Evolutionary conservation across 768 basidiomycete genomes (phyloP), one percentile per base, ranked within the genome.

Genomic region (Boletales sp.): DNA sequence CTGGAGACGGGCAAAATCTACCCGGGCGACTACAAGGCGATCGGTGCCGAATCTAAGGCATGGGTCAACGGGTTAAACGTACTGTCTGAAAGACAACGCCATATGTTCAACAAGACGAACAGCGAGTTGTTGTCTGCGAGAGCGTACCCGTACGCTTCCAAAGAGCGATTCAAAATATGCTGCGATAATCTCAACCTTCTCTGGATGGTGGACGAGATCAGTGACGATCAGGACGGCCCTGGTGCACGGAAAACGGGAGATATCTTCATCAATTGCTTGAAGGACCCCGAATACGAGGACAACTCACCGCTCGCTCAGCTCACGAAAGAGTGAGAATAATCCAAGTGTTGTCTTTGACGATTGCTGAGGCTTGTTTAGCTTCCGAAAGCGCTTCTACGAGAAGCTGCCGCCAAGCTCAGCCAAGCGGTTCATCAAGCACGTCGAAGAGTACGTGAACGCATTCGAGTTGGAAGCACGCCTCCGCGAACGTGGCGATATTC

Each of bases 141-240:
- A 61, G 77, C 72, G n/a, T 86, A 81, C 62, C 74, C 77, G 15
- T 83, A 80, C 61, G 77, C 79, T 39, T 77, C 73, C 34, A 73
- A 73, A 49, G 80, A 82, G 49, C 71, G 77, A 59, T 77, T 84
- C 52, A 73, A 83, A 47, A 83, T 77, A 1, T 75, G 73, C 36
- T 84, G 82, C 59, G 83, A 86, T 65, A 81, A 82, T 52, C 75
- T 82, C 57, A 49, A 85, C 57, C 67, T 81, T 12, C 74, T 86
- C 28, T 86, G 83, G 67, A 79, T 81, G 50, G 72, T 84, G 43
- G 85, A 86, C 64, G 84, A 86, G 65, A 74, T 83, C 46, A 84
- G 81, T 62, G 83, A 85, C 55, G 82, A 84, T 50, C 84, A 84
- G 62, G 75, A 70, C 59, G 79, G 77, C 25, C 66, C 67, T 47